Percentiles rank a stretch among this genome's conserved stretches.
Evolutionary conservation across 2,329 filamentous ascomycete genomes (phyloP).

Genomic region (Pseudocercospora musae): DNA sequence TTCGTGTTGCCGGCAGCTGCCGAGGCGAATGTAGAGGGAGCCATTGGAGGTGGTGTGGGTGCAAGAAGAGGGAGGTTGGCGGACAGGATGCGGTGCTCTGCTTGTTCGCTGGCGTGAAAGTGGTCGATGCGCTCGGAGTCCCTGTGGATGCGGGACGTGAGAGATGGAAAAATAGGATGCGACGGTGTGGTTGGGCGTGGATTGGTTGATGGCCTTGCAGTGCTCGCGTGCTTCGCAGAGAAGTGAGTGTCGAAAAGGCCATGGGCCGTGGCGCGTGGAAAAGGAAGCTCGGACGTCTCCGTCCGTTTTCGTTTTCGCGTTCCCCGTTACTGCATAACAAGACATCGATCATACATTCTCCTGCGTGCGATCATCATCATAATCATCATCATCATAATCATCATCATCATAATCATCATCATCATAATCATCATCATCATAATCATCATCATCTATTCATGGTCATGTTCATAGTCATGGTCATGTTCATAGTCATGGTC

Average conservation of each 20-base stretch:
- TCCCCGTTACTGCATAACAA: background rate
- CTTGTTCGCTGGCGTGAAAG: background rate
- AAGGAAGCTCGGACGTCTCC: background rate
- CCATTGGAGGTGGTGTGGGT: conserved; percentile 31
- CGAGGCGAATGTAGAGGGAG: conserved; percentile 50
- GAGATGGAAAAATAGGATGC: background rate
- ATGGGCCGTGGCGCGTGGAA: background rate
- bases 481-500: too few species aligned
- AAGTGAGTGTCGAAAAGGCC: background rate
- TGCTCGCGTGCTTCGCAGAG: background rate
- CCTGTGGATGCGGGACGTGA: background rate
- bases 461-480: too few species aligned
- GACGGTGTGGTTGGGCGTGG: background rate
- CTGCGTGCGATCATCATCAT: background rate
- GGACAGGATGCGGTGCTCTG: background rate
- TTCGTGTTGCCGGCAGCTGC: conserved; percentile 48
- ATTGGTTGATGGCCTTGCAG: background rate
- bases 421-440: too few species aligned
- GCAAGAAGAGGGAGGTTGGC: background rate
- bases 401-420: too few species aligned
- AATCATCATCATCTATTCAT: too few species aligned
- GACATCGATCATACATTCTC: background rate
- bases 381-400: too few species aligned
- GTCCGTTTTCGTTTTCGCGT: background rate
- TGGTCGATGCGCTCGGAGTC: background rate